phyloP scores from a whole-genome alignment of 75 land plant genomes.

The Pinus tabuliformis region DNA sequence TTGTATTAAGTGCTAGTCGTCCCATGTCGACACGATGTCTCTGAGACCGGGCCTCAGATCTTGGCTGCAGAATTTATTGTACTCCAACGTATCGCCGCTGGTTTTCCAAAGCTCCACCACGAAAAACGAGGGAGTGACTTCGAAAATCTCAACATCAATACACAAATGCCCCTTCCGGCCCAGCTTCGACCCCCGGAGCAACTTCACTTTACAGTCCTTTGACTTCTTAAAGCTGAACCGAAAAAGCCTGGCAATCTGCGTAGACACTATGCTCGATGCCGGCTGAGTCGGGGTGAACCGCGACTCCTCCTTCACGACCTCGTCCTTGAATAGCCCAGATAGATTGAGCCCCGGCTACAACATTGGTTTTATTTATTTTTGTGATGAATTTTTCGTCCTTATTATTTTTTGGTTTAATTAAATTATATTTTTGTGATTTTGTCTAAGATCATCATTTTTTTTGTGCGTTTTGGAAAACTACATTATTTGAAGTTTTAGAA shows the following conservation, averaged over 20 bases:
- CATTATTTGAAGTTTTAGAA: too few species aligned
- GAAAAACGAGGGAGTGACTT: conserved; percentile 44
- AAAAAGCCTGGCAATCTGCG: conserved; percentile 31
- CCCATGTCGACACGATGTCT: conserved; percentile 45
- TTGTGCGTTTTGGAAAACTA: too few species aligned
- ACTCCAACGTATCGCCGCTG: conserved; percentile 50
- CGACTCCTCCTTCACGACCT: conserved; percentile 12
- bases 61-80: conserved; percentile 32
- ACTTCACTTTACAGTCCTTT: conserved; percentile 28
- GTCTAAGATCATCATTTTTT: too few species aligned
- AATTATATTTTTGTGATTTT: too few species aligned
- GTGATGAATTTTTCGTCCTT: too few species aligned
- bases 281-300: conserved; percentile 45
- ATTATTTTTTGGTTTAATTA: too few species aligned
- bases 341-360: conserved; percentile 64
- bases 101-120: conserved; percentile 53
- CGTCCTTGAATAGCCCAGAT: conserved; percentile 63
- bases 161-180: conserved; percentile 54
- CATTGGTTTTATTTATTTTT: too few species aligned
- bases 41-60: conserved; percentile 45
- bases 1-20: too few species aligned
- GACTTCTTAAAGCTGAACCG: conserved; percentile 36
- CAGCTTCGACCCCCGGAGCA: conserved; percentile 36
- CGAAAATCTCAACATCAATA: conserved; percentile 57
- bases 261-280: conserved; percentile 42